These are phyloP conservation scores for Alternaria consortialis DNA, from an alignment of 2,329 filamentous ascomycete species.

Conservation along the genomic window DNA sequence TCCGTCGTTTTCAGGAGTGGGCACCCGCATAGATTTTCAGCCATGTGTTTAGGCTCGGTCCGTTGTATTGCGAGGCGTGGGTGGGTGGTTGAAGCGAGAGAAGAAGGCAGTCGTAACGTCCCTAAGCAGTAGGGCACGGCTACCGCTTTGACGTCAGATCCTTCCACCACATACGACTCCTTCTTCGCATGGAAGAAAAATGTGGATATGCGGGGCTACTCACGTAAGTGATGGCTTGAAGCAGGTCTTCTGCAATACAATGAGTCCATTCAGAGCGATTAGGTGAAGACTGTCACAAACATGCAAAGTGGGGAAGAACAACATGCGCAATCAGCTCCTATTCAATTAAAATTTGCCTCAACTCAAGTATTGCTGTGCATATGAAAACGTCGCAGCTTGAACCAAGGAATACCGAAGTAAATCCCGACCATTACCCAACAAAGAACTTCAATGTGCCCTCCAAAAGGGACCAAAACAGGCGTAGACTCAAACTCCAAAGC, in stretches of 20 bases:
- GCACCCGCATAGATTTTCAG: constrained; percentile 1
- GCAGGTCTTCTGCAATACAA: not conserved
- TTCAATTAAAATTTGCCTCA: constrained; percentile 8
- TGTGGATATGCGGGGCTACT: not conserved
- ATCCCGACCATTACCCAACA: not conserved
- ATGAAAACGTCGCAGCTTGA: not conserved
- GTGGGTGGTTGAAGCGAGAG: not conserved
- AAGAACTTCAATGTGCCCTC: not conserved
- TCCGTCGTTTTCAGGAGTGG: not conserved
- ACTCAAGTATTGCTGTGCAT: not conserved
- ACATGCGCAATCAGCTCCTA: constrained; percentile 7
- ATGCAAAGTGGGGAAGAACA: not conserved
- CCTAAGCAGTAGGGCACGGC: not conserved
- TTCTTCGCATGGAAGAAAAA: not conserved
- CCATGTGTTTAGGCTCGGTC: constrained; percentile 4
- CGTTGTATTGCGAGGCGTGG: constrained; percentile 2
- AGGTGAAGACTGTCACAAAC: not conserved
- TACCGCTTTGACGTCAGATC: not conserved
- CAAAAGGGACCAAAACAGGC: not conserved
- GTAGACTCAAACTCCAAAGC: not conserved
- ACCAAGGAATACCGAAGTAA: not conserved
- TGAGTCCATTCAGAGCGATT: not conserved
- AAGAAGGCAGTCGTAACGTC: not conserved
- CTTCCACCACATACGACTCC: not conserved
- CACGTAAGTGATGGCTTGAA: not conserved